phyloP scores from a whole-genome alignment of 2,329 filamentous ascomycete species.

The Cordyceps cateniannulata region DNA sequence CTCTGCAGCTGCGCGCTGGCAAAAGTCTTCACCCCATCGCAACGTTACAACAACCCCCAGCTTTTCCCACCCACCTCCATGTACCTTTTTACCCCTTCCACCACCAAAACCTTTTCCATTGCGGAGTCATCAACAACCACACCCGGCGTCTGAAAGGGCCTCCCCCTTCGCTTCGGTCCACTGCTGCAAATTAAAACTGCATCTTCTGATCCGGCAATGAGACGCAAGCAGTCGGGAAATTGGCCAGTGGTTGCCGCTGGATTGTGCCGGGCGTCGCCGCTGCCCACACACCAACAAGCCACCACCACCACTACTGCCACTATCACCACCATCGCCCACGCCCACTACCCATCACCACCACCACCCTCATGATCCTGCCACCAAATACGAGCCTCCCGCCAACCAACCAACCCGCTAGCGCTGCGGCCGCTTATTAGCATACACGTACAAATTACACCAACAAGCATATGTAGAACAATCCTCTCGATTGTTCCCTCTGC shows the following conservation, averaged over 20 bases:
- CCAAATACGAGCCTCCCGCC: conserved; percentile 6
- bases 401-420: conserved; percentile 14
- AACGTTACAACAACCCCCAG: conserved; percentile 20
- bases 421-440: conserved; percentile 4
- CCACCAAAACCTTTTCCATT: neutral
- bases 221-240: conserved; percentile 1
- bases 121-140: neutral
- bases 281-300: neutral
- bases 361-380: conserved; percentile 2
- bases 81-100: neutral
- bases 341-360: neutral
- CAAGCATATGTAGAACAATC: neutral
- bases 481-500: neutral
- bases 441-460: neutral
- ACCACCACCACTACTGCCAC: neutral
- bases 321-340: neutral
- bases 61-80: conserved; percentile 4
- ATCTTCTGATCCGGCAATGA: neutral
- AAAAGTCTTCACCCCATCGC: conserved; percentile 12
- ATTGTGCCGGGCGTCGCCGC: neutral
- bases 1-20: neutral
- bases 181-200: neutral
- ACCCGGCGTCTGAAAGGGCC: neutral
- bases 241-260: neutral
- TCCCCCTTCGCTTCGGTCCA: neutral